Percentiles rank a stretch among this genome's conserved stretches.
Evolutionary conservation across 139 green algal species (phyloP).

Genomic region (Zygnema cylindricum): DNA sequence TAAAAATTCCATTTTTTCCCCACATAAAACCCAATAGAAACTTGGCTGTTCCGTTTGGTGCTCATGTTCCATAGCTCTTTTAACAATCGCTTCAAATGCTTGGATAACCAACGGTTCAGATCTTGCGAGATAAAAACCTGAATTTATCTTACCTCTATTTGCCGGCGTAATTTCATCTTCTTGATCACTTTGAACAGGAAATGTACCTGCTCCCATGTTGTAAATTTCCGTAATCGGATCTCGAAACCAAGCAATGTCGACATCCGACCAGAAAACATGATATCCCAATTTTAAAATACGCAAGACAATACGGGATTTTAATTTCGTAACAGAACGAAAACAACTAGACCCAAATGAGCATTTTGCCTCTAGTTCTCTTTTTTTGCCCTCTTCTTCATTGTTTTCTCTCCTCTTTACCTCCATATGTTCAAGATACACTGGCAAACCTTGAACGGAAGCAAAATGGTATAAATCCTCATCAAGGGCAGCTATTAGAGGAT

Average conservation of each 20-base stretch:
- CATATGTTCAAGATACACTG: conserved; percentile 50
- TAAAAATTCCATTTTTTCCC: conserved; percentile 40
- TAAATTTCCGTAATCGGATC: conserved; percentile 36
- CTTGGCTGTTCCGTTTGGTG: conserved; percentile 53
- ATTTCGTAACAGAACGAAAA: conserved; percentile 55
- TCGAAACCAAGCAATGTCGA: conserved; percentile 46
- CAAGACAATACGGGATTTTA: conserved; percentile 41
- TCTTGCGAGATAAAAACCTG: conserved; percentile 52
- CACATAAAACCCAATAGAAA: conserved; percentile 49
- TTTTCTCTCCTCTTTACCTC: too few species aligned
- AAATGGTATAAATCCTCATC: conserved; percentile 54
- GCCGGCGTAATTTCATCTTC: conserved; percentile 19
- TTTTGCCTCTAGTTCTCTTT: background rate
- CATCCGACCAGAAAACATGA: conserved; percentile 42
- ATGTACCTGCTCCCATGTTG: conserved; percentile 26
- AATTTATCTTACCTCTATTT: conserved; percentile 46
- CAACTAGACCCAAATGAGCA: conserved; percentile 47
- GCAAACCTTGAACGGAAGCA: conserved; percentile 44
- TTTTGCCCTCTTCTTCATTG: background rate
- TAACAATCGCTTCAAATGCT: conserved; percentile 45
- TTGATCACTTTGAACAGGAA: conserved; percentile 54
- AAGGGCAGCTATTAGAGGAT: conserved; percentile 38
- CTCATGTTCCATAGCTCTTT: conserved; percentile 25
- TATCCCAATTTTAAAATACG: conserved; percentile 39
- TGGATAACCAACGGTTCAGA: conserved; percentile 24